phyloP scores from a whole-genome alignment of 306 rosid species.

The Quercus parvula region DNA sequence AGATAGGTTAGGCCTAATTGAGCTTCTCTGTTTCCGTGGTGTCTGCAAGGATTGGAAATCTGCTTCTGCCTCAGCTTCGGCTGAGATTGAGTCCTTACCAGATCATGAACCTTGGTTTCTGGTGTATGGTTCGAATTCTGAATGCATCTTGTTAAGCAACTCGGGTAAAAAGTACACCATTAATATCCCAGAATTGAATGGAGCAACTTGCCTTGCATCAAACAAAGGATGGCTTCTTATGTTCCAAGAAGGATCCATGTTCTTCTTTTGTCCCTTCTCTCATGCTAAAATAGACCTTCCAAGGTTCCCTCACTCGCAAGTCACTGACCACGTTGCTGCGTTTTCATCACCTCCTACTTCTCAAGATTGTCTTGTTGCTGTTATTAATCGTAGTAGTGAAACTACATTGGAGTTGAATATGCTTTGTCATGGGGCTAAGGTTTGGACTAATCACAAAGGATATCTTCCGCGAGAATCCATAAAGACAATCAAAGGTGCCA shows the following conservation, averaged over 20 bases:
- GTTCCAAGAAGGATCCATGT: neutral
- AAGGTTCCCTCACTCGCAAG: neutral
- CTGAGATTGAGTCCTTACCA: neutral
- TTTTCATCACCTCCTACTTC: conserved; percentile 30
- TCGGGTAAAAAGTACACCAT: neutral
- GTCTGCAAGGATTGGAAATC: conserved; percentile 35
- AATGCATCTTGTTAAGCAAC: neutral
- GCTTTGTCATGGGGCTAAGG: neutral
- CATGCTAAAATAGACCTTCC: conserved; percentile 31
- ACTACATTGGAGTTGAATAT: neutral
- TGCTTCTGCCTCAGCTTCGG: conserved; percentile 9
- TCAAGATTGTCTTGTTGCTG: conserved; percentile 15
- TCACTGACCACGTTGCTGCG: conserved; percentile 15
- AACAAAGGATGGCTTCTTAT: conserved; percentile 37
- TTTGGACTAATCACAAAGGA: conserved; percentile 6
- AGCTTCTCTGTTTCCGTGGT: conserved; percentile 18
- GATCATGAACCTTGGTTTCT: conserved; percentile 21
- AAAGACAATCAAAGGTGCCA: neutral
- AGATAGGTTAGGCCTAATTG: neutral
- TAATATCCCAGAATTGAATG: conserved; percentile 15
- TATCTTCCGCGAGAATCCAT: neutral
- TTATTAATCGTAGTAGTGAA: neutral
- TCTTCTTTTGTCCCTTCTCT: conserved; percentile 38
- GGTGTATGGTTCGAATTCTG: neutral
- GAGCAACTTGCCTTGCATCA: conserved; percentile 37